Base-by-base conservation (phyloP, 768 basidiomycete genomes). In the Porpolomopsis calyptriformis region DNA sequence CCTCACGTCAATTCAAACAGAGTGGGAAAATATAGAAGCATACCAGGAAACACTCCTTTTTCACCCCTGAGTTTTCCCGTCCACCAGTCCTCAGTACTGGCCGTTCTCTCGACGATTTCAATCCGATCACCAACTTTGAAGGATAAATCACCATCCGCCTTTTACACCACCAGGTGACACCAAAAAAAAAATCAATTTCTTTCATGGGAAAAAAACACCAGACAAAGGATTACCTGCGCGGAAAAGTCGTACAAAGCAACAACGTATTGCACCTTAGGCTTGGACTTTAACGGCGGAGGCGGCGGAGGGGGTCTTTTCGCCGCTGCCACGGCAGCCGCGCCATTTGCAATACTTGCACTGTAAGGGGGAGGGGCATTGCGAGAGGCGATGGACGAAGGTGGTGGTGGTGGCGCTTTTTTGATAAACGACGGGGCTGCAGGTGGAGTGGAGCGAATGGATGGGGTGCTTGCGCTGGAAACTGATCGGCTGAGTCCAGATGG, bases 81-180 rank as follows among this genome's bases (percentile, higher is more conserved):
- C 94, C 94, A 98, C 93, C 93, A 97, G 59, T 98, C 93, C 59
- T 98, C 89, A 22, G 81, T 59, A 56, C 80, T 92, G 5, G 74
- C 76, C 14, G 83, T 81, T 63, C 77, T 77, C 63, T 92, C 82
- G 27, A 96, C 73, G 45, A 98, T 69, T 65, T 94, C 90, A 61
- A 98, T 97, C 53, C 75, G 71, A 63, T 97, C 93, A 12, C 94
- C 94, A 12, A 79, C 77, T 51, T 71, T 78, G 69, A 98, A 98
- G 1, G 82, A 84, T 46, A 98, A 67, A 63, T 98, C 94, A 1
- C 94, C 94, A 0, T 86, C 90, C 33, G 92, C 87, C 78, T 87
- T 52, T 43, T 18, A 33, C 27, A 33, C 8, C 35, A 40, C 9
- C 47, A 39, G 3, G 40, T 11, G 26, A 16, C n/a, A n/a, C n/a